Evolutionary conservation across 129 eudicot species (phyloP).

Genomic region (Oenanthe sinensis): DNA sequence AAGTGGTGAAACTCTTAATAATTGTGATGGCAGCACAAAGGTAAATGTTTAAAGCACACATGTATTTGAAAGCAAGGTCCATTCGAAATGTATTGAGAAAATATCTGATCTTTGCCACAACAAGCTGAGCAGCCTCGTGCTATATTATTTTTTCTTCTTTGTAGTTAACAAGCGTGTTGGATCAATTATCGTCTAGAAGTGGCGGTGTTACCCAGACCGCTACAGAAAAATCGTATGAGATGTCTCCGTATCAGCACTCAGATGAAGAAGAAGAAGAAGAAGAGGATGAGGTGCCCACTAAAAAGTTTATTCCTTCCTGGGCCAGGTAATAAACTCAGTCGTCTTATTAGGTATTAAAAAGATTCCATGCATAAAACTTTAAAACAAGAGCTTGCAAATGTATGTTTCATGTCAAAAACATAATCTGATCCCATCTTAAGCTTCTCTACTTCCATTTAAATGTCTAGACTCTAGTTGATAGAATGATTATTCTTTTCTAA

Average conservation of each 20-base stretch:
- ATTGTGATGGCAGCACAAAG: slow-evolving; percentile 29
- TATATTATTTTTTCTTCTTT: slow-evolving; percentile 5
- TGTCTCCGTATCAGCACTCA: slow-evolving; percentile 84
- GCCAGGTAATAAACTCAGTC: slow-evolving; percentile 49
- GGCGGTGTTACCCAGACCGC: slow-evolving; percentile 17
- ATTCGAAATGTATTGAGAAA: background rate
- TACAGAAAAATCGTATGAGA: slow-evolving; percentile 66
- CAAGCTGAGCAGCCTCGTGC: background rate
- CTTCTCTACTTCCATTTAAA: background rate
- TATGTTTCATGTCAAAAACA: background rate
- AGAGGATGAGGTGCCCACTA: slow-evolving; percentile 50
- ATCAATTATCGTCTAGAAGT: slow-evolving; percentile 30
- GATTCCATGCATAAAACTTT: background rate
- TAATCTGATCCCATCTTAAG: background rate
- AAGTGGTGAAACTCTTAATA: slow-evolving; percentile 27
- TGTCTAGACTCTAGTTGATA: background rate
- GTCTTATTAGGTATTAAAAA: background rate
- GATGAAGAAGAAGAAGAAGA: slow-evolving; percentile 45
- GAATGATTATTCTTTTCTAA: background rate
- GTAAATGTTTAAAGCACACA: slow-evolving; percentile 12
- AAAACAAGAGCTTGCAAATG: background rate
- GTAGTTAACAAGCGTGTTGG: slow-evolving; percentile 32
- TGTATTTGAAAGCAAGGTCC: background rate
- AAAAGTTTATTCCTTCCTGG: slow-evolving; percentile 79
- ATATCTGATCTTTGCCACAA: background rate